These are phyloP conservation scores for Nicotiana attenuata DNA, from an alignment of 257 asterid species.

Conservation along the genomic window DNA sequence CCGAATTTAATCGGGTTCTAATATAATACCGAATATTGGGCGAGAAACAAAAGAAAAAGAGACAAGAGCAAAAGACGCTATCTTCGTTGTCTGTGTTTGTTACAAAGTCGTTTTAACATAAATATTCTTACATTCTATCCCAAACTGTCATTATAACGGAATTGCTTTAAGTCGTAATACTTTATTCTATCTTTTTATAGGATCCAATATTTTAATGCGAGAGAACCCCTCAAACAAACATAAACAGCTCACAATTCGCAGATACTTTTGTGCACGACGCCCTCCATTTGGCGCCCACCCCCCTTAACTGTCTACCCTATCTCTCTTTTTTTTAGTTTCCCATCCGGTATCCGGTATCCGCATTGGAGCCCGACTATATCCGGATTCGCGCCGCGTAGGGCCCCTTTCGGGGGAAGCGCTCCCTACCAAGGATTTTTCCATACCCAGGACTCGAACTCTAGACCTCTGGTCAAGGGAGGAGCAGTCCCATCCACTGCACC, in stretches of 20 bases:
- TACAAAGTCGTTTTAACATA: neutral
- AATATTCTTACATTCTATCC: neutral
- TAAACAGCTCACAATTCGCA: constrained; percentile 1
- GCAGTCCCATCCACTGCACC: too few species aligned
- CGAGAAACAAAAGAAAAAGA: too few species aligned
- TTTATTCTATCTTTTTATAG: too few species aligned
- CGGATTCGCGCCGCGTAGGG: too few species aligned
- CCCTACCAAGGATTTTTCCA: too few species aligned
- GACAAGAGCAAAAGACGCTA: neutral
- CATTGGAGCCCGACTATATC: too few species aligned
- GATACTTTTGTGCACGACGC: neutral
- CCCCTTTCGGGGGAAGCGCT: too few species aligned
- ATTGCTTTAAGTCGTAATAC: too few species aligned
- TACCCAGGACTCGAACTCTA: too few species aligned
- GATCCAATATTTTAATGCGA: neutral
- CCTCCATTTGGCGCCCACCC: neutral
- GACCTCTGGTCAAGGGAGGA: too few species aligned
- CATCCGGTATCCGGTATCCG: too few species aligned
- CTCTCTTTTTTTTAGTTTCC: neutral
- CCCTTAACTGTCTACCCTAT: neutral
- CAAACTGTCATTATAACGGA: neutral
- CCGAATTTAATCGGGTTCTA: fast-evolving
- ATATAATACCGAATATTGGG: too few species aligned
- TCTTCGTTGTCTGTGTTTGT: neutral
- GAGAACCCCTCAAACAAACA: neutral